These are phyloP conservation scores for Pestalotiopsis sp. DNA, from an alignment of 2,329 filamentous ascomycete genomes.

Conservation along the genomic window DNA sequence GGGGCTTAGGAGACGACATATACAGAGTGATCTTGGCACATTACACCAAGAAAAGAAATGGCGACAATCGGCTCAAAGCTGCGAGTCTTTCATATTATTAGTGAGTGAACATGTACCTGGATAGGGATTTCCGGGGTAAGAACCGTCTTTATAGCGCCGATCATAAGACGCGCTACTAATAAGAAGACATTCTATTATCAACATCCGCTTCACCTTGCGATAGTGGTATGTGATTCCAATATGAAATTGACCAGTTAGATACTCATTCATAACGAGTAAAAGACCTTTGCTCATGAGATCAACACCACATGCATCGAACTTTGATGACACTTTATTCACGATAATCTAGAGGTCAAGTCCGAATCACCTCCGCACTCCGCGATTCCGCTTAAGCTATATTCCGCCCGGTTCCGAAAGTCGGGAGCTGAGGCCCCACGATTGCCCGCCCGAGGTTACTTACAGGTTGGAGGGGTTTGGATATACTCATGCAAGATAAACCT, in stretches of 20 bases:
- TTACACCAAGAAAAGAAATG: background rate
- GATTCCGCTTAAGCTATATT: conserved; percentile 7
- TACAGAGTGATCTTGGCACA: background rate
- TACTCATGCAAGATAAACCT: background rate
- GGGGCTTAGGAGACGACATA: background rate
- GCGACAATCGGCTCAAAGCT: background rate
- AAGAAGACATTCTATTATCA: no score
- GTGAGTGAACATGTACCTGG: background rate
- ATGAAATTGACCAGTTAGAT: no score
- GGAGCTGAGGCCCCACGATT: conserved; percentile 5
- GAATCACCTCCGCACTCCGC: background rate
- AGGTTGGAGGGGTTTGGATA: background rate
- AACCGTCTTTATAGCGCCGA: no score
- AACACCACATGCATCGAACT: background rate
- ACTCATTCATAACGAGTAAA: no score
- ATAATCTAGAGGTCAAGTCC: background rate
- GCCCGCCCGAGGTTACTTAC: conserved; percentile 5
- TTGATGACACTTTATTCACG: background rate
- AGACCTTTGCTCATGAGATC: no score
- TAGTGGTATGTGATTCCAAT: no score
- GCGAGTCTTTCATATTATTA: background rate
- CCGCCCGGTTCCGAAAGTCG: conserved; percentile 9
- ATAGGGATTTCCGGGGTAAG: no score
- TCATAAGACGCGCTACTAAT: no score
- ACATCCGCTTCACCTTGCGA: no score